Evolutionary conservation across 108 stramenopile species (phyloP).

Genomic region (Nitzschia putrida): DNA sequence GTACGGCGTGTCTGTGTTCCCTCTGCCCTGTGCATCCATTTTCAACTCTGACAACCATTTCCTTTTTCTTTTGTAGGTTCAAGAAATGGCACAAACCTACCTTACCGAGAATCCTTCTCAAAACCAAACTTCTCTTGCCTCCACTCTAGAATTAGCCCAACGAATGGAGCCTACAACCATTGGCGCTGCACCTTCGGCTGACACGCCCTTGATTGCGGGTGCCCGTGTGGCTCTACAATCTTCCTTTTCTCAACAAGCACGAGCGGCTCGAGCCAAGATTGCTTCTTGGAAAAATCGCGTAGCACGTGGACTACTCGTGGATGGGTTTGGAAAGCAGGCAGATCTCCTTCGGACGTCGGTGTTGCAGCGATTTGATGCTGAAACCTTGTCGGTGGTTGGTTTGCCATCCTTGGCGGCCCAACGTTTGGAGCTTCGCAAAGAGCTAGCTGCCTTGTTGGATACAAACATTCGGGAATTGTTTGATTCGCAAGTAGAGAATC

Average conservation of each 20-base stretch:
- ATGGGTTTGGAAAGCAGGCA: constrained; percentile 66
- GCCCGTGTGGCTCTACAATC: constrained; percentile 70
- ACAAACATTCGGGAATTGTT: constrained; percentile 59
- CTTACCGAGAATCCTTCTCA: no score
- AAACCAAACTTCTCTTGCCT: constrained; percentile 38
- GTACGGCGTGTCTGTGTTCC: constrained; percentile 8
- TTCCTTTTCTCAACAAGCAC: constrained; percentile 64
- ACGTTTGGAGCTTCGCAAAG: constrained; percentile 58
- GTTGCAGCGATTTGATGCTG: constrained; percentile 68
- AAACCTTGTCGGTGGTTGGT: constrained; percentile 75
- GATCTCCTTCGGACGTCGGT: constrained; percentile 49
- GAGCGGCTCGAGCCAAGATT: constrained; percentile 66
- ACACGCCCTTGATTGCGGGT: constrained; percentile 71
- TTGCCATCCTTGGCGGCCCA: constrained; percentile 60
- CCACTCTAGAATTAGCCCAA: constrained; percentile 55
- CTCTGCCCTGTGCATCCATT: no score
- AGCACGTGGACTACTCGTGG: constrained; percentile 66
- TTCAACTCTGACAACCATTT: neutral
- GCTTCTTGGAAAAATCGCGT: constrained; percentile 67
- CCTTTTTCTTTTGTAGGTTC: neutral
- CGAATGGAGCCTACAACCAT: neutral
- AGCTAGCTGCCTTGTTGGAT: constrained; percentile 66
- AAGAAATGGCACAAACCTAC: constrained; percentile 22
- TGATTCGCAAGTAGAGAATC: constrained; percentile 55
- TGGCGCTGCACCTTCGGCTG: constrained; percentile 46